Conservation (phyloP, 1,284 basidiomycete species). For the Trichosporon ovoides region DNA sequence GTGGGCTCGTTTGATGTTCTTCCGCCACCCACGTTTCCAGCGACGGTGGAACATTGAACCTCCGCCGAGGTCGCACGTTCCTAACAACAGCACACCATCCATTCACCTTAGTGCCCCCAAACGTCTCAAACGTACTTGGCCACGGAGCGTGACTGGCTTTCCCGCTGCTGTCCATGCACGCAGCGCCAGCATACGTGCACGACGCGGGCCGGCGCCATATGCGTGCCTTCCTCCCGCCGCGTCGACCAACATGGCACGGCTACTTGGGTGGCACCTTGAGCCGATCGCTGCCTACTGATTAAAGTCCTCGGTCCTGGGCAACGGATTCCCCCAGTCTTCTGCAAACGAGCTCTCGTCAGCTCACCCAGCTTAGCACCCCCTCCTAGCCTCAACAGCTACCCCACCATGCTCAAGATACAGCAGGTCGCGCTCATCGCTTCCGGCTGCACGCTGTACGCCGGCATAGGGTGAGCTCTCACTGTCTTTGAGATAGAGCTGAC, state of each 20-base stretch:
- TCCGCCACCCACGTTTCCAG: conserved; percentile 2
- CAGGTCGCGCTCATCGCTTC: conserved; percentile 1
- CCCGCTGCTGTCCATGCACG: not conserved
- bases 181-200: not conserved
- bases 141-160: not conserved
- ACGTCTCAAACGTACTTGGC: not conserved
- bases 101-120: conserved; percentile 1
- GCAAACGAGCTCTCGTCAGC: conserved; percentile 2
- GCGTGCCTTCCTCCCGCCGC: not conserved
- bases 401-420: conserved; percentile 1
- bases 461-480: not conserved
- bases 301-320: not conserved
- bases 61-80: not conserved
- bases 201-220: not conserved
- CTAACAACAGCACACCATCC: not conserved
- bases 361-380: not conserved
- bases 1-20: not conserved
- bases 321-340: not conserved
- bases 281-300: conserved; percentile 1
- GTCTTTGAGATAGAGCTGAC: not conserved
- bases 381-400: conserved; percentile 1
- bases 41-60: too few species aligned
- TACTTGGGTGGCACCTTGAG: conserved; percentile 2
- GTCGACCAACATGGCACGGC: not conserved
- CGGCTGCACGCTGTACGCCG: not conserved